Evolutionary conservation across 371 early-diverging fungal genomes (phyloP).

Genomic region (Rhizopus arrhizus): DNA sequence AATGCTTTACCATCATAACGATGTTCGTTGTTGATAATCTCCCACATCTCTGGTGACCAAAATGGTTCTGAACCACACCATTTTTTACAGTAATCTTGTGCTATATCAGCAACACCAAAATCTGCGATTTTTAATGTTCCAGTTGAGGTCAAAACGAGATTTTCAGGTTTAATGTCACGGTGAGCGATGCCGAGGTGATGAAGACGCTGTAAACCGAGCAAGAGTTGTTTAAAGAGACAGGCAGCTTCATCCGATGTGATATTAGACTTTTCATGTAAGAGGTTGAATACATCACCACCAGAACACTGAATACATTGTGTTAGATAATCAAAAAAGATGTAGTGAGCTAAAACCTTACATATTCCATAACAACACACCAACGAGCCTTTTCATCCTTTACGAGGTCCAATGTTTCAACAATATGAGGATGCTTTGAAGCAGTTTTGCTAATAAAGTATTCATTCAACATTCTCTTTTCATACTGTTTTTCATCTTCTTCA

Average conservation of each 20-base stretch:
- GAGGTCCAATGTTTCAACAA: slow-evolving; percentile 75
- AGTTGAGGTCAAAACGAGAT: slow-evolving; percentile 83
- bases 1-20: slow-evolving; percentile 77
- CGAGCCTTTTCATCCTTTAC: slow-evolving; percentile 61
- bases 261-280: slow-evolving; percentile 47
- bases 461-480: slow-evolving; percentile 68
- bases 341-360: slow-evolving; percentile 32
- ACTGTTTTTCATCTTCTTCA: slow-evolving; percentile 62
- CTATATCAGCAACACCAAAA: slow-evolving; percentile 95
- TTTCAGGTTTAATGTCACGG: slow-evolving; percentile 91
- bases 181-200: slow-evolving; percentile 91
- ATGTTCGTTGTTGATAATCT: slow-evolving; percentile 48
- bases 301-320: slow-evolving; percentile 42
- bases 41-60: slow-evolving; percentile 84
- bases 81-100: slow-evolving; percentile 80
- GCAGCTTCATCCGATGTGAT: slow-evolving; percentile 49
- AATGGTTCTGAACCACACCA: slow-evolving; percentile 89
- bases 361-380: slow-evolving; percentile 75
- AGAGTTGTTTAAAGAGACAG: slow-evolving; percentile 82
- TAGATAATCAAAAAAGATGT: slow-evolving; percentile 2
- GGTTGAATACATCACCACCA: slow-evolving; percentile 63
- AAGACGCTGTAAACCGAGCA: slow-evolving; percentile 93
- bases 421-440: slow-evolving; percentile 60
- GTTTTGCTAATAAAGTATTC: slow-evolving; percentile 77
- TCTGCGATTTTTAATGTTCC: slow-evolving; percentile 95